These are phyloP conservation scores for Ziziphus jujuba DNA, from an alignment of 306 rosid genomes.

Conservation along the genomic window DNA sequence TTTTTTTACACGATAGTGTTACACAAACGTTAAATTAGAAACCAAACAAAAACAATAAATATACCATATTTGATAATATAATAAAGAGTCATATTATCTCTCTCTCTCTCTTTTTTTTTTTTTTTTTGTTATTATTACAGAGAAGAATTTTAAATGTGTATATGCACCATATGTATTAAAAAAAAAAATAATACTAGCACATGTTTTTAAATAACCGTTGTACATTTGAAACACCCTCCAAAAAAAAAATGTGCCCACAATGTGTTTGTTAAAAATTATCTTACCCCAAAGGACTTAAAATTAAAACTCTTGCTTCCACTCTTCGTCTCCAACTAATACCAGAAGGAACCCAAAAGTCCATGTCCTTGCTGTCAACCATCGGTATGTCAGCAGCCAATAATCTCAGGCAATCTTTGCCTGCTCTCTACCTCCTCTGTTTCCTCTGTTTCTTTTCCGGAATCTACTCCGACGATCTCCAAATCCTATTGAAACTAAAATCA, in stretches of 20 bases:
- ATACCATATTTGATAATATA: too few relatives aligned
- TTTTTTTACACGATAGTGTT: too few relatives aligned
- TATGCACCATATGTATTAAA: too few relatives aligned
- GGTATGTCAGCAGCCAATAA: slow-evolving; percentile 42
- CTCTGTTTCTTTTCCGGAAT: slow-evolving; percentile 26
- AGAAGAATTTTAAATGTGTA: not conserved
- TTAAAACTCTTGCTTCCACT: not conserved
- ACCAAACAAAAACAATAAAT: too few relatives aligned
- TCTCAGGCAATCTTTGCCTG: slow-evolving; percentile 1
- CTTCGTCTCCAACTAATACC: slow-evolving; percentile 3
- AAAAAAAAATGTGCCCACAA: not conserved
- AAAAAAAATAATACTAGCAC: not conserved
- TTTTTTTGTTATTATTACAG: not conserved
- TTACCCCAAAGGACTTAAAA: too few relatives aligned
- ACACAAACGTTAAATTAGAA: too few relatives aligned
- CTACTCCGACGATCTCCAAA: slow-evolving; percentile 47
- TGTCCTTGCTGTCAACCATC: not conserved
- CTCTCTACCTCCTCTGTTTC: slow-evolving; percentile 32
- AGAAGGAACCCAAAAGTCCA: not conserved
- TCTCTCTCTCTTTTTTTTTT: too few relatives aligned
- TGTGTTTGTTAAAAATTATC: slow-evolving; percentile 2
- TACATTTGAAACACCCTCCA: not conserved
- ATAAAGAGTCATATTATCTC: too few relatives aligned
- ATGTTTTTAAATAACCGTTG: not conserved
- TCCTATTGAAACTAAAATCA: slow-evolving; percentile 53